Conservation (phyloP, 2,329 filamentous ascomycete species). For the Colletotrichum cordylinicola region DNA sequence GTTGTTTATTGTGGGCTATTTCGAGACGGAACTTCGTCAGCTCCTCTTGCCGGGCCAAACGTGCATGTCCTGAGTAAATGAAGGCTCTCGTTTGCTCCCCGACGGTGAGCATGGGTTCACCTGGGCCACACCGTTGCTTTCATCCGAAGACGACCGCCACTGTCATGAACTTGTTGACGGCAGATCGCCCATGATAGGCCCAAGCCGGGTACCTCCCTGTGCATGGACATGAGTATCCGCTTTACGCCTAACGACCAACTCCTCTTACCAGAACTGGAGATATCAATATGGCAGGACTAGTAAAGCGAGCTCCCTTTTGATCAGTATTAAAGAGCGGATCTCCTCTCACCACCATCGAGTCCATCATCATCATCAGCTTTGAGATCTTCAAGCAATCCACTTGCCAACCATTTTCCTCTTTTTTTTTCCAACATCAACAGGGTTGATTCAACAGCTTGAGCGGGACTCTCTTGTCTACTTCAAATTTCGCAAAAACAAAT, state of each 20-base stretch:
- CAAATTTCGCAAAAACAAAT: neutral
- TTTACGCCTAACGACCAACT: constrained; percentile 3
- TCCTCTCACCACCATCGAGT: neutral
- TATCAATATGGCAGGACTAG: neutral
- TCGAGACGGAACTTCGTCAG: constrained; percentile 13
- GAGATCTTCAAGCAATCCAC: constrained; percentile 2
- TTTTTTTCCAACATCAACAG: constrained; percentile 15
- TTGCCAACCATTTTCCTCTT: neutral
- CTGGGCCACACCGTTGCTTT: neutral
- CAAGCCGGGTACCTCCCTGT: constrained; percentile 1
- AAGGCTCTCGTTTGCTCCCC: neutral
- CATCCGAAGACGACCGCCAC: neutral
- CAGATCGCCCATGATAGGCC: constrained; percentile 1
- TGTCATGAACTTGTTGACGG: neutral
- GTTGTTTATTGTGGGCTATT: constrained; percentile 14
- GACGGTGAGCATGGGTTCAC: constrained; percentile 6
- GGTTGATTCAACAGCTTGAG: constrained; percentile 11
- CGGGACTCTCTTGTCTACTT: constrained; percentile 10
- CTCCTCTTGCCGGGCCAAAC: neutral
- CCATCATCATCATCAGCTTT: neutral
- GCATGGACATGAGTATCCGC: constrained; percentile 11
- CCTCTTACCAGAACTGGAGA: neutral
- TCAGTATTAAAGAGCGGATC: constrained; percentile 20
- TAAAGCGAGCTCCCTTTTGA: neutral
- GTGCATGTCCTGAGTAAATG: constrained; percentile 16